phyloP scores from a whole-genome alignment of 352 stramenopile species.

The Phytophthora brassicae region DNA sequence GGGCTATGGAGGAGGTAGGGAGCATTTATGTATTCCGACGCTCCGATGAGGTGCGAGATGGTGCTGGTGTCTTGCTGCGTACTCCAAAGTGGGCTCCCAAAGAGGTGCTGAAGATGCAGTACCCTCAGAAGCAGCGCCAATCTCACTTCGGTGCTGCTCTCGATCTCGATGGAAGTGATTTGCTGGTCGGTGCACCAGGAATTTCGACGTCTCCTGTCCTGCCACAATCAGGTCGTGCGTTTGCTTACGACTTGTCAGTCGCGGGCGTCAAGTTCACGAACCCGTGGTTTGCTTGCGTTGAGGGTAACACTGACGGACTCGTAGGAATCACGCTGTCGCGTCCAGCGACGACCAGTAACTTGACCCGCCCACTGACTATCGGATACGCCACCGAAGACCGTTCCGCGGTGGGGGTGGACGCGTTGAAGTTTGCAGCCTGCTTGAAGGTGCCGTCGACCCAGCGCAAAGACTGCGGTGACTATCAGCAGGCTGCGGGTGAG shows the following conservation, averaged over 20 bases:
- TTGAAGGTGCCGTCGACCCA: conserved; percentile 55
- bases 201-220: conserved; percentile 46
- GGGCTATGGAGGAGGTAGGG: conserved; percentile 47
- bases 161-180: conserved; percentile 52
- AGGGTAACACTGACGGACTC: conserved; percentile 53
- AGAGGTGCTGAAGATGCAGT: conserved; percentile 81
- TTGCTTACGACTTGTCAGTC: conserved; percentile 67
- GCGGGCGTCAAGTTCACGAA: conserved; percentile 60
- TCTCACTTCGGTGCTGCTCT: conserved; percentile 60
- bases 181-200: conserved; percentile 62
- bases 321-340: conserved; percentile 66
- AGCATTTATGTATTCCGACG: conserved; percentile 74
- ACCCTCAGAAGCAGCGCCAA: conserved; percentile 59
- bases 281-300: conserved; percentile 58
- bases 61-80: conserved; percentile 59
- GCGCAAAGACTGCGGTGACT: conserved; percentile 68
- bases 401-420: conserved; percentile 58
- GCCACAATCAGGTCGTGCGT: conserved; percentile 51
- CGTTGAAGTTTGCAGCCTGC: conserved; percentile 59
- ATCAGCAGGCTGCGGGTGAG: conserved; percentile 78
- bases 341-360: conserved; percentile 33
- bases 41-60: conserved; percentile 62
- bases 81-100: conserved; percentile 69
- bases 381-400: conserved; percentile 80
- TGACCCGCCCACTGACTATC: conserved; percentile 54